Base-by-base conservation (phyloP, 768 basidiomycete species). In the Boletus rubroflammeus region DNA sequence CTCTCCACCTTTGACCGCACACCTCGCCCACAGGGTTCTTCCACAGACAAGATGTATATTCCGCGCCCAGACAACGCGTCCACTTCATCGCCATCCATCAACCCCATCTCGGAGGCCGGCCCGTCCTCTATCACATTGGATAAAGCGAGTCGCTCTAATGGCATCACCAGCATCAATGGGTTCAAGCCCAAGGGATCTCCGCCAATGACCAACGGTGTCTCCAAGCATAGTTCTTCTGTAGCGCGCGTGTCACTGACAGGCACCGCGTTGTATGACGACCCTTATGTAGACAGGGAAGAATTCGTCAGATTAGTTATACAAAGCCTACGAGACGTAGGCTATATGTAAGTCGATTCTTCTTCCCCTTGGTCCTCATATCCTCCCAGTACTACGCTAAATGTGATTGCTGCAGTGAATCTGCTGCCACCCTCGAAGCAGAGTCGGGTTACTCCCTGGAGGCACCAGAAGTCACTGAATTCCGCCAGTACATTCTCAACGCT, bases 371-470 rank as follows among this genome's bases (percentile, higher is more conserved):
- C 56, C n/a, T 41, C 51, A 63, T 28, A 19, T 48, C 47, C 29
- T 34, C 29, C 47, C 43, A 19, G 26, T 21, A 25, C 25, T 53
- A 56, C 38, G 54, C 55, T 61, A 40, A 68, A 55, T 13, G 21
- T 13, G 9, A 40, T 39, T 43, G 54, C 29, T 62, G 55, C 65
- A 98, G 94, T 55, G 88, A 93, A 76, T 88, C 92, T 25, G 94
- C 94, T 25, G 81, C 85, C 17, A 88, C 87, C 2, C 79, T 98
- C 50, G 93, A 97, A 72, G 88, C 86, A 5, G 94, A 98, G 72
- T 97, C 94, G 8, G 95, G 94, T 6, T 96, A 91, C 72, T 76
- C 83, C 36, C 81, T 95, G 75, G 93, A 97, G 67, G 78, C 84
- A 21, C 73, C 81, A 15, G 79, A 87, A 56, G 92, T 95, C 6